phyloP scores from a whole-genome alignment of 768 basidiomycete species.

The Daedaleopsis nitida region DNA sequence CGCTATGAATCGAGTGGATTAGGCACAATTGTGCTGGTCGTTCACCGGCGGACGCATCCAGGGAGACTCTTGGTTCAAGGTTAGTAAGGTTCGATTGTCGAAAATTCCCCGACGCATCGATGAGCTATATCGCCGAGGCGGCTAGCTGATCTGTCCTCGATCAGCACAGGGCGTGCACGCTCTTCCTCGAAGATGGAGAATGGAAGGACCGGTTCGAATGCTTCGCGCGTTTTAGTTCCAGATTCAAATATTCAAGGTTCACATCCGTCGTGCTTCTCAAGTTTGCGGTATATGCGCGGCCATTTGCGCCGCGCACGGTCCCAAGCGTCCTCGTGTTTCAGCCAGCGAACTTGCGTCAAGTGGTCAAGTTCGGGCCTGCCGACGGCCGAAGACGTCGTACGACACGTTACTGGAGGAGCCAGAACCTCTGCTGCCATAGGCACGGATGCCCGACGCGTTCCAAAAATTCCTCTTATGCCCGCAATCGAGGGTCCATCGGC shows the following conservation, averaged over 20 bases:
- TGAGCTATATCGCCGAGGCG: constrained; percentile 1
- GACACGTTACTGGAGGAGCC: constrained; percentile 7
- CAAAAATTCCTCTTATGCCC: constrained; percentile 13
- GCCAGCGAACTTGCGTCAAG: constrained; percentile 3
- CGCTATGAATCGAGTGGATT: constrained; percentile 13
- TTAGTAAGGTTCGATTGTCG: background rate
- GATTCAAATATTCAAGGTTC: background rate
- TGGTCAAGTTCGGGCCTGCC: background rate
- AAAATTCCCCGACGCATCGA: background rate
- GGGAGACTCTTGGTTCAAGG: background rate
- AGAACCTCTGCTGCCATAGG: constrained; percentile 7
- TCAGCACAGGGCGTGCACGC: background rate
- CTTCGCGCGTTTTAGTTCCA: background rate
- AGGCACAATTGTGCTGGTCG: constrained; percentile 6
- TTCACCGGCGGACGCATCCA: background rate
- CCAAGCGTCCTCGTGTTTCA: constrained; percentile 4
- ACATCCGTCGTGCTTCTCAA: background rate
- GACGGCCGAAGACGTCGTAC: constrained; percentile 8
- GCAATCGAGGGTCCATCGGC: constrained; percentile 14
- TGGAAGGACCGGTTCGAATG: background rate
- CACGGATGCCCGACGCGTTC: constrained; percentile 8
- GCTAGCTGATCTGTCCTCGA: background rate
- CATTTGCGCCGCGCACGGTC: background rate
- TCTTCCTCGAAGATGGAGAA: background rate
- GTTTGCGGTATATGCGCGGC: background rate